Base-by-base conservation (phyloP, 768 basidiomycete species). In the Cyathus striatus region DNA sequence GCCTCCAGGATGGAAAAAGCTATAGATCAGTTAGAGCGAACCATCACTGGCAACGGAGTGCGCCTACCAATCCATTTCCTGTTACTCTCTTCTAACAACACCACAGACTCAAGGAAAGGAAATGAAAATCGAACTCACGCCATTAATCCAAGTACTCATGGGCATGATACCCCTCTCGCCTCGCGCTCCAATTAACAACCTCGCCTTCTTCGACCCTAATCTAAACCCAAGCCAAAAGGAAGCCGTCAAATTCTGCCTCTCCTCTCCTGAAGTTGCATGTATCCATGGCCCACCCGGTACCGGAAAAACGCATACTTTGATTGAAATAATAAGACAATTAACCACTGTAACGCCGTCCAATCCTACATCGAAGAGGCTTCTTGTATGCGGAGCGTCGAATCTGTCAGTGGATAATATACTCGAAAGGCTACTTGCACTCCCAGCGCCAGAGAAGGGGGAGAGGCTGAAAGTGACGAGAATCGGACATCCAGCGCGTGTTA, bases 241-340 rank as follows among this genome's bases (percentile, higher is more conserved):
- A 10, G 95, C 94, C 1, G 79, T 98, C 23, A 69, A 63, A 40
- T 93, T 96, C 55, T 84, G 85, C n/a, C 61, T 99, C 4, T 79
- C 79, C 48, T 79, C 88, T 0, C 72, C 76, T 4, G 85, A 95
- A 58, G 77, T 97, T 0, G 90, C 90, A 1, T 90, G 91, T 52
- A 92, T 99, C 20, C 94, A 98, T 55, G 96, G 96, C 0, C 96
- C 96, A n/a, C 96, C 96, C 47, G 83, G 89, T 45, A 95, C 93
- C 2, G 95, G 95, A 5, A 98, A 98, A 69, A 99, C 95, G 0
- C 89, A 92, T 51, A 96, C 95, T 0, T 72, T 99, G 14, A 86
- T 97, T 24, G 95, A 99, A 61, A 77, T 96, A 40, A 89, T 97
- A 45, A 81, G 89, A 22, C 94, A 97, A 54, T 64, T 93, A 18